Evolutionary conservation across 352 stramenopile genomes (phyloP), one percentile per base, ranked within the genome.

Genomic region (Globisporangium recalcitrans): DNA sequence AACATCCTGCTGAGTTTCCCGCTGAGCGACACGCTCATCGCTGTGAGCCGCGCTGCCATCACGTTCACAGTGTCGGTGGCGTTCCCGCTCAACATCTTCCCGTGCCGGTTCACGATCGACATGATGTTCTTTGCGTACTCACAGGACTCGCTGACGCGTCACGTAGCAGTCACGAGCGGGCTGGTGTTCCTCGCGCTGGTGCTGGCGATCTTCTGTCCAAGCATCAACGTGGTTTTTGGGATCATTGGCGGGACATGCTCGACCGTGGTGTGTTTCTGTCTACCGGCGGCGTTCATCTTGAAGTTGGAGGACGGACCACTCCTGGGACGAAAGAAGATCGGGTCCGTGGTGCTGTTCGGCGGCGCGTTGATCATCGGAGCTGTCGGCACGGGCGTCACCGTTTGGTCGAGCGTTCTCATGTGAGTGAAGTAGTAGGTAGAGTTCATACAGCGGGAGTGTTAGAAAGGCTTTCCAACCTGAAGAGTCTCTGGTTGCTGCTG

Each of bases 51-150:
- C 62, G 85, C 85, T 2, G 85, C 85, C n/a, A 87, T 94, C 61
- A 88, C 85, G n/a, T 92, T 94, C 71, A 94, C 85, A 0, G 81
- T 94, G 29, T 74, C 82, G 2, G 85, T 94, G 22, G 85, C 85
- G 4, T 94, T 91, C 67, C 85, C 85, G 58, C 75, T 94, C 62
- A 94, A 94, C 68, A 94, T 94, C 53, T 94, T 94, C 51, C 85
- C 85, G 46, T 94, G 85, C 59, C 79, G 85, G 22, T 94, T 94
- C 61, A 92, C 79, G 5, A 83, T 94, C 62, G 82, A 94, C 65
- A 92, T 94, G 82, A 92, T 94, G 85, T 94, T 91, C 64, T 94
- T 94, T 51, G 81, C 85, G 1, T 72, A 84, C 62, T 78, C 85
- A 22, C 75, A 85, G 55, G 85, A 91, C 53, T 93, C 85, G 59